These are phyloP conservation scores for Apiospora aurea DNA, from an alignment of 2,329 filamentous ascomycete genomes.

Conservation along the genomic window DNA sequence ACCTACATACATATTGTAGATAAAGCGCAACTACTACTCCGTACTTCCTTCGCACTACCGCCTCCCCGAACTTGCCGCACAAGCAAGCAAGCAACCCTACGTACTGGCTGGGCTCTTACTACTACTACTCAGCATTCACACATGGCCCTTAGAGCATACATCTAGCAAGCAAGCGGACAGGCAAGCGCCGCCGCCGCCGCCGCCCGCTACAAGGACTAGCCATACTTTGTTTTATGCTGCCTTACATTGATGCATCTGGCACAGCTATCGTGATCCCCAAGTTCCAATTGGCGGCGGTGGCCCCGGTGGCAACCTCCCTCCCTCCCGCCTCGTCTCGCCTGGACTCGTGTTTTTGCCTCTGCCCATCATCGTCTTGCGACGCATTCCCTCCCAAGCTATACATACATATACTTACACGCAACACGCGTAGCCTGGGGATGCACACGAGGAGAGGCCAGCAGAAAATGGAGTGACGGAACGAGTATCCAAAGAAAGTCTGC, in stretches of 20 bases:
- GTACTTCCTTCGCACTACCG: not conserved
- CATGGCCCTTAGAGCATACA: not conserved
- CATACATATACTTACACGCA: not conserved
- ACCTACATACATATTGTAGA: not conserved
- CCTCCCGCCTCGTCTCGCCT: not conserved
- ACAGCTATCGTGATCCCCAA: not conserved
- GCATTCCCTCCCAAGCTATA: not conserved
- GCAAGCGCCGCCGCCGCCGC: not conserved
- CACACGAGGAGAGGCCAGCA: constrained; percentile 2
- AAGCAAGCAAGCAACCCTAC: constrained; percentile 3
- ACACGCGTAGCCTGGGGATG: not conserved
- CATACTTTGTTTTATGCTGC: not conserved
- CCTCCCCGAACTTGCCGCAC: constrained; percentile 5
- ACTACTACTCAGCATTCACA: not conserved
- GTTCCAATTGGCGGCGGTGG: not conserved
- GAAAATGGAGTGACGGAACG: not conserved
- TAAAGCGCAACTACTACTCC: not conserved
- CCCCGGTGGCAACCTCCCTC: not conserved
- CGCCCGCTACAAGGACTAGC: constrained; percentile 1
- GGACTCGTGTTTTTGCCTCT: not conserved
- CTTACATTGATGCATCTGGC: not conserved
- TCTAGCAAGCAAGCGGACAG: constrained; percentile 10
- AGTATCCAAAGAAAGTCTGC: constrained; percentile 7
- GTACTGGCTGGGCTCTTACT: not conserved
- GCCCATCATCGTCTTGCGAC: not conserved